These are phyloP conservation scores for Podila epicladia DNA, from an alignment of 192 early-diverging fungal species.

Conservation along the genomic window DNA sequence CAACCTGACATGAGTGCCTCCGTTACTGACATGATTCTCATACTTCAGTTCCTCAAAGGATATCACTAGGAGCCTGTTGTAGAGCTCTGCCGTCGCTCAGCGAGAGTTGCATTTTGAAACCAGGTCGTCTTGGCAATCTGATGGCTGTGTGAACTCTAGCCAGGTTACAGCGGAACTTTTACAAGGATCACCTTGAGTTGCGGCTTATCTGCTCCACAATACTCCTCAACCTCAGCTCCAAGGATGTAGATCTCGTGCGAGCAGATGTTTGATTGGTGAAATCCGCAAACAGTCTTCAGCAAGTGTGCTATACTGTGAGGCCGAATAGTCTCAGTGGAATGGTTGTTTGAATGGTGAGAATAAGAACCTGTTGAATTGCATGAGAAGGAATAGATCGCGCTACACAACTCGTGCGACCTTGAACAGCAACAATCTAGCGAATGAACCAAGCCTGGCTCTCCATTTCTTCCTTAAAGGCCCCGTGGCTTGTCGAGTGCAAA, in stretches of 20 bases:
- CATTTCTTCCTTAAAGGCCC: too few species aligned
- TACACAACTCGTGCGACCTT: too few species aligned
- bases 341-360: too few species aligned
- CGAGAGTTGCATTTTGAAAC: slow-evolving; percentile 3
- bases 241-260: slow-evolving; percentile 21
- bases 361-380: too few species aligned
- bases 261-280: slow-evolving; percentile 30
- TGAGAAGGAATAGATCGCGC: too few species aligned
- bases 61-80: background rate
- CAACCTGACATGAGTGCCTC: background rate
- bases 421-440: too few species aligned
- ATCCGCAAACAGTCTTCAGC: slow-evolving; percentile 40
- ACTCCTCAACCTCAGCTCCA: slow-evolving; percentile 25
- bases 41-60: background rate
- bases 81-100: slow-evolving; percentile 3
- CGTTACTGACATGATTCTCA: background rate
- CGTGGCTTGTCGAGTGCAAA: too few species aligned
- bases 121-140: slow-evolving; percentile 4
- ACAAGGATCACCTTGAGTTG: slow-evolving; percentile 2
- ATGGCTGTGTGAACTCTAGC: slow-evolving; percentile 11
- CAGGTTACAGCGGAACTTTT: slow-evolving; percentile 19
- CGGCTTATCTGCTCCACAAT: background rate
- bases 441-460: too few species aligned
- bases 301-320: background rate
- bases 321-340: too few species aligned